Percentiles rank a stretch among this genome's conserved stretches.
phyloP scores from a whole-genome alignment of 176 grass and related monocot species.

The Bolboschoenus planiculmis region DNA sequence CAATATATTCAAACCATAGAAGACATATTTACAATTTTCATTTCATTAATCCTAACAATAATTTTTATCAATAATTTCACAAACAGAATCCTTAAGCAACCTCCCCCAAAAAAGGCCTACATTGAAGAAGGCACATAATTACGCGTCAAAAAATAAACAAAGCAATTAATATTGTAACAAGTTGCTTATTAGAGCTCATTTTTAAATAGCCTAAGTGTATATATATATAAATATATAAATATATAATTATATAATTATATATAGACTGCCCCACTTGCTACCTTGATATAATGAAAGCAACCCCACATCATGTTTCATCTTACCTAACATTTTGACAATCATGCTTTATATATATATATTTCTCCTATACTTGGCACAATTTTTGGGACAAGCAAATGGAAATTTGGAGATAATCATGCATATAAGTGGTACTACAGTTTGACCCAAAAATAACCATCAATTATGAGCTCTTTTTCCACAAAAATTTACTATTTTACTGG shows the following conservation, averaged over 20 bases:
- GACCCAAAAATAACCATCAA: background rate
- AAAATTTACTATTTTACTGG: background rate
- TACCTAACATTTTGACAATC: slow-evolving; percentile 3
- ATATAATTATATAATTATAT: too few relatives aligned
- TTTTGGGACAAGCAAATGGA: background rate
- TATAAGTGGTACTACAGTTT: background rate
- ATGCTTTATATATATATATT: background rate
- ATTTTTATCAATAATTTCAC: background rate
- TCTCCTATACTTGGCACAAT: background rate
- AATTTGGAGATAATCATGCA: background rate
- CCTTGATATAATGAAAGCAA: background rate
- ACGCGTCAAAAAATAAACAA: background rate
- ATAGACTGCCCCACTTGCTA: background rate
- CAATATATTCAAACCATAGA: background rate
- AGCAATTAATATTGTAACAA: background rate
- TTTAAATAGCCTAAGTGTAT: background rate
- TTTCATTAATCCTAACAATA: background rate
- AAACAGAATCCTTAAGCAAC: background rate
- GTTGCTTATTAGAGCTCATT: background rate
- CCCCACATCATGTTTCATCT: background rate
- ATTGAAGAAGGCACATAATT: background rate
- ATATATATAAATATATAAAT: too few relatives aligned
- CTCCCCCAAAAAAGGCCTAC: background rate
- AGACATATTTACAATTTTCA: too few relatives aligned
- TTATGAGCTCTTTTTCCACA: background rate